Evolutionary conservation across 2,329 filamentous ascomycete species (phyloP), one percentile per base, ranked within the genome.

Genomic region (Penicillium freii): DNA sequence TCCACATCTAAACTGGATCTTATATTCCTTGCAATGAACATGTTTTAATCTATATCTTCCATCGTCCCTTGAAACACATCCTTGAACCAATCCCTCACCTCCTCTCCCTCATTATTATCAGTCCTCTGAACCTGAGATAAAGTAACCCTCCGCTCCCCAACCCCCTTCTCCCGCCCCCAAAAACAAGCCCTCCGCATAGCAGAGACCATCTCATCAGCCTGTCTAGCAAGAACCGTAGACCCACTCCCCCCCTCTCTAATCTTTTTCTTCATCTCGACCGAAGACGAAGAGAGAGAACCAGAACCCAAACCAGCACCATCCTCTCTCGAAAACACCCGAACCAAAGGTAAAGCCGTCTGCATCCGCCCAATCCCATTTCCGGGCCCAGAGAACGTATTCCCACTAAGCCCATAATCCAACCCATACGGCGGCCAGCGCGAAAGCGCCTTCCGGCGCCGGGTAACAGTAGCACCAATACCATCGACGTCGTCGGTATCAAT

Each of bases 181-280:
- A 79, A 78, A 61, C 77, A 79, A 4, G 76, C 76, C 31, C 71
- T 64, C 5, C 69, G 74, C 75, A 79, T 73, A 10, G 73, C 60
- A 39, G 74, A 71, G 1, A 73, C 73, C 71, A 79, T 74, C 51
- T 79, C 76, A 25, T 66, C 62, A 6, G 71, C 72, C 60, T 79
- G 77, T 0, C 60, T 63, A 1, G 65, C 69, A 44, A 78, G 65
- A 11, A 79, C 66, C 0, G 69, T 72, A 33, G 58, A 48, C 10
- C 57, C 64, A 2, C 7, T 1, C 10, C 15, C 29, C 1, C 23
- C 17, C 1, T 51, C 47, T 33, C 31, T 53, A 7, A 19, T 21
- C 21, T 56, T 36, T n/a, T 7, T 42, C 43, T 47, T 44, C 11
- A 11, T 0, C 17, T 27, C 29, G 0, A 4, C 8, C 8, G n/a